phyloP scores from a whole-genome alignment of 768 basidiomycete genomes.

The Multifurca ochricompacta region DNA sequence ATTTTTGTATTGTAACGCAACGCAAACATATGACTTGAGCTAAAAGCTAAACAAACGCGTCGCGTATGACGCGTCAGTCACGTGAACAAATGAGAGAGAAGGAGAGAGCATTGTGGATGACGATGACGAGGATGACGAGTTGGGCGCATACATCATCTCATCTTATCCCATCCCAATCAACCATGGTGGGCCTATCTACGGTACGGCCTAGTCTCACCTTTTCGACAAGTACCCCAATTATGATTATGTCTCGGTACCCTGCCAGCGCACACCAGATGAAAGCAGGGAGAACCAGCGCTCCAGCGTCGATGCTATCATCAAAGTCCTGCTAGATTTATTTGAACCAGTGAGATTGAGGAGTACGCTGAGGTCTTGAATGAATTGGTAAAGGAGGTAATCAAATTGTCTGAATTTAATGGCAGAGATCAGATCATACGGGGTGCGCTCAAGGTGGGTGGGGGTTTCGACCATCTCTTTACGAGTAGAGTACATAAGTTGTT shows the following conservation, averaged over 20 bases:
- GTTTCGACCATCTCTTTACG: not conserved
- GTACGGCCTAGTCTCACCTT: constrained; percentile 41
- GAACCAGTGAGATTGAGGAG: constrained; percentile 46
- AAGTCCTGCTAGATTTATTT: constrained; percentile 50
- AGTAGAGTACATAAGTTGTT: not conserved
- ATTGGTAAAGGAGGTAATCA: constrained; percentile 50
- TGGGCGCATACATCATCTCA: too few species aligned
- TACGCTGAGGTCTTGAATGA: constrained; percentile 34
- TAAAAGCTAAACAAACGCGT: constrained; percentile 18
- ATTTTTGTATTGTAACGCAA: too few species aligned
- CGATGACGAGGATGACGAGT: too few species aligned
- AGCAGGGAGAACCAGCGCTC: constrained; percentile 38
- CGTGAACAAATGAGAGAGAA: too few species aligned
- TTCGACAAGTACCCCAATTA: constrained; percentile 39
- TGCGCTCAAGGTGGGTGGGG: constrained; percentile 25
- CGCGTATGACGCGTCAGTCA: constrained; percentile 5
- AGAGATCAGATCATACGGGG: constrained; percentile 38
- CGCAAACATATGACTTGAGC: not conserved
- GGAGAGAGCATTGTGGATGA: too few species aligned
- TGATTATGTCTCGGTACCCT: constrained; percentile 25
- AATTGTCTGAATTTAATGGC: constrained; percentile 50
- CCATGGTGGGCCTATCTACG: constrained; percentile 29
- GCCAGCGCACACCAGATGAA: constrained; percentile 18
- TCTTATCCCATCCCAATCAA: too few species aligned
- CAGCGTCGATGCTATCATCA: constrained; percentile 39